Evolutionary conservation across 495 filamentous ascomycete species (phyloP), one percentile per base, ranked within the genome.

Genomic region (Pyrenula massariospora): DNA sequence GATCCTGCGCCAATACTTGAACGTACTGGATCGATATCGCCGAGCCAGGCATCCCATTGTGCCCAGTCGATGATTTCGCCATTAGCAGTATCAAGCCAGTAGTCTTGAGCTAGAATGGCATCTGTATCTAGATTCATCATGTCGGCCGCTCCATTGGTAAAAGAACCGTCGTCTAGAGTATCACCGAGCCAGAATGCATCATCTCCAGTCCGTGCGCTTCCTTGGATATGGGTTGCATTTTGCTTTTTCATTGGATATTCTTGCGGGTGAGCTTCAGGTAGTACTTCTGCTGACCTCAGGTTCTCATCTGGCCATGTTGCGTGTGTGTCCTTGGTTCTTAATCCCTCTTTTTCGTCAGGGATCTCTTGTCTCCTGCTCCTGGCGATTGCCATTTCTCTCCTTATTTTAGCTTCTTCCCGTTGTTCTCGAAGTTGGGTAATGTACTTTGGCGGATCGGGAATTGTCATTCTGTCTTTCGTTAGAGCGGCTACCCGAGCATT

Each of bases 1-100:
- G 56, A 49, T 12, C 56, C 58, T 57, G 5, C 20, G 15, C 24
- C 50, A 2, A 60, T 42, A 23, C 51, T 25, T 36, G 53, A 54
- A 50, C 12, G 66, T 60, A 53, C 65, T 58, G 54, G 15, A 42
- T 67, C 60, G 53, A 58, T 57, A 11, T 64, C 54, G 52, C 51
- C 59, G 56, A 69, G 58, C 65, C 65, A 69, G 52, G 60, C 53
- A 56, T 69, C 67, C 67, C 67, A 69, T 61, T 69, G 67, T 54
- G 57, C 60, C 67, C 67, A 69, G 51, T 19, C 53, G 54, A 66
- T 65, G 20, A 24, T 15, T 53, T 65, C 47, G 42, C 22, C 25
- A 56, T 24, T 48, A 49, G 22, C 55, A 48, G 31, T 47, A 23
- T 59, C 59, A 54, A 56, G 3, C 54, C 54, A 22, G 20, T 55